Percentiles rank a stretch among this genome's conserved stretches.
These are phyloP conservation scores for Batrachochytrium dendrobatidis DNA, from an alignment of 371 early-diverging fungal species.

Conservation along the genomic window DNA sequence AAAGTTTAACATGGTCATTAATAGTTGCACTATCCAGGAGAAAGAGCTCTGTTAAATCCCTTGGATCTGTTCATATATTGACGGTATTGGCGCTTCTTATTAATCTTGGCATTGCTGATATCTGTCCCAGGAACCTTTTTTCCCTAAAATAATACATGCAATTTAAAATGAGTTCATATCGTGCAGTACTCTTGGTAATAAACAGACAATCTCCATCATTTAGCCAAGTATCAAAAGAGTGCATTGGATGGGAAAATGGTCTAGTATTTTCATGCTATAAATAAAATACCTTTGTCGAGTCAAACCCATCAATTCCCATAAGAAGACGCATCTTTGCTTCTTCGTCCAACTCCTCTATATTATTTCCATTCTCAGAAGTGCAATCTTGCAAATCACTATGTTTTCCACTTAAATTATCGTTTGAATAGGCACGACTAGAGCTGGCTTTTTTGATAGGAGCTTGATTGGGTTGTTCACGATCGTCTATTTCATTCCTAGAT, in stretches of 20 bases:
- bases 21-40: slow-evolving; percentile 15
- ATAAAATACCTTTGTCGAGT: slow-evolving; percentile 68
- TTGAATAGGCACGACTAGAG: too few species aligned
- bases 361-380: background rate
- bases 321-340: slow-evolving; percentile 59
- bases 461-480: too few species aligned
- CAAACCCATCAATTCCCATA: slow-evolving; percentile 87
- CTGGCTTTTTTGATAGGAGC: too few species aligned
- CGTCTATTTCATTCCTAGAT: too few species aligned
- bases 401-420: too few species aligned
- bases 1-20: slow-evolving; percentile 17
- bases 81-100: slow-evolving; percentile 63
- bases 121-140: slow-evolving; percentile 33
- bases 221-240: background rate
- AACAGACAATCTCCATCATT: background rate
- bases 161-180: background rate
- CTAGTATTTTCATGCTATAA: too few species aligned
- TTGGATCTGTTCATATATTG: slow-evolving; percentile 94
- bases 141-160: slow-evolving; percentile 15
- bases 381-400: too few species aligned
- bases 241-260: background rate
- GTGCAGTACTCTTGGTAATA: background rate
- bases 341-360: slow-evolving; percentile 38
- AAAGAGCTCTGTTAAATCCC: slow-evolving; percentile 71
- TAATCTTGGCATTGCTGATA: slow-evolving; percentile 15